Evolutionary conservation across 1,139 yeast genomes (phyloP).

Genomic region (Candida albicans): DNA sequence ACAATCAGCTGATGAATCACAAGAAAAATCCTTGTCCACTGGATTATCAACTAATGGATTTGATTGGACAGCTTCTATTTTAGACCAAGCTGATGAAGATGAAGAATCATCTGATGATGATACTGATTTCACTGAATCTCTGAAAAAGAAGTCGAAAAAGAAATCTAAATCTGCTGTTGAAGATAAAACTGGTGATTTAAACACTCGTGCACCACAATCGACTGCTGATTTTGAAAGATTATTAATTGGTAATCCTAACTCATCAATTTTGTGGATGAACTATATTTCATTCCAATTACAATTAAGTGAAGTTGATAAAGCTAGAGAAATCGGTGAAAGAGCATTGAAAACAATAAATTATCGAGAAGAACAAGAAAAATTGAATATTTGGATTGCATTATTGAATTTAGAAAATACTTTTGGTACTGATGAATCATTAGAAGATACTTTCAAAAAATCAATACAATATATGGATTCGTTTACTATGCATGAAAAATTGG

Average conservation of each 20-base stretch:
- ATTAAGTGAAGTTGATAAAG: slow-evolving; percentile 89
- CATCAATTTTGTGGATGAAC: slow-evolving; percentile 95
- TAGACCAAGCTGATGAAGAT: slow-evolving; percentile 71
- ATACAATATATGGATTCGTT: slow-evolving; percentile 90
- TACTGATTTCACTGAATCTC: slow-evolving; percentile 41
- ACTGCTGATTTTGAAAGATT: slow-evolving; percentile 88
- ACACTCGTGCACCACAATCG: slow-evolving; percentile 87
- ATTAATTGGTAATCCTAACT: slow-evolving; percentile 87
- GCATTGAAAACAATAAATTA: slow-evolving; percentile 88
- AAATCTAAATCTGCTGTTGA: slow-evolving; percentile 45
- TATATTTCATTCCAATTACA: slow-evolving; percentile 98
- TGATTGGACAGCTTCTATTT: slow-evolving; percentile 90
- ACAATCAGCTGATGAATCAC: slow-evolving; percentile 22
- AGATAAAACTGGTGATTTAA: slow-evolving; percentile 83
- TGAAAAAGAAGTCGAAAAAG: slow-evolving; percentile 35
- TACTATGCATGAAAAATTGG: slow-evolving; percentile 76
- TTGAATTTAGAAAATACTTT: slow-evolving; percentile 91
- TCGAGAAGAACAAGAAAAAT: slow-evolving; percentile 90
- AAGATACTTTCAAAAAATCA: slow-evolving; percentile 77
- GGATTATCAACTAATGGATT: slow-evolving; percentile 85
- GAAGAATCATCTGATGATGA: slow-evolving; percentile 48
- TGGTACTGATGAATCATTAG: slow-evolving; percentile 81
- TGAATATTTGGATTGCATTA: slow-evolving; percentile 94
- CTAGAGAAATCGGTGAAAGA: slow-evolving; percentile 89
- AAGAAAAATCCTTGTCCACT: slow-evolving; percentile 21